Base-by-base conservation (phyloP, 176 grass and related monocot genomes). In the Themeda triandra region DNA sequence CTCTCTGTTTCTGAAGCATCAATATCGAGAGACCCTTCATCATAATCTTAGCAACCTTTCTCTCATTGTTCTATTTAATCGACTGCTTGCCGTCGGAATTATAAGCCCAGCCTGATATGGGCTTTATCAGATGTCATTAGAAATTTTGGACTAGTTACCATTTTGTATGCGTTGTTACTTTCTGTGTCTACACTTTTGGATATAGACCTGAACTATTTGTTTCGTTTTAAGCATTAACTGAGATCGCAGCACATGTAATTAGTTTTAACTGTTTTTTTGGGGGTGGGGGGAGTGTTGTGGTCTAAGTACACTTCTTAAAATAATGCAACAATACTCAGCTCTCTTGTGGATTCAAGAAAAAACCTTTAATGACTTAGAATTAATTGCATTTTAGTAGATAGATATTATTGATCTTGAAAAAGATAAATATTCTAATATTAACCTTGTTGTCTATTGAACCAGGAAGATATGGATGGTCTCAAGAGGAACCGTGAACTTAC, bases 381-480 rank as follows among this genome's bases (percentile, higher is more conserved):
- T 63, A 46, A 78, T 54, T 35, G 11, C 24, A 63, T 76, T 41
- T 53, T 40, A 27, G 62, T 46, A 48, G 10, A 27, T 58, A 76
- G 18, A 65, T 69, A 73, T 63, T 69, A 73, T 63, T 33, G 28
- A 66, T 75, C n/a, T 24, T 40, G 37, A 58, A 70, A 68, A 39
- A 27, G 40, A 53, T 49, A 11, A 33, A 73, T 51, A 36, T 8
- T 24, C 15, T 80, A 62, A 72, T 84, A 62, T 66, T 27, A 45
- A 48, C 67, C 63, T 40, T 68, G 24, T 70, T 80, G 10, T 80
- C 63, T 95, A 56, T 85, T 87, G 74, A 86, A 94, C 35, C 92
- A 99, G 96, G 92, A 87, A 92, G 96, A 99, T 74, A 94, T 99
- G 89, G 93, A 92, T 66, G 81, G 87, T 75, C 89, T 92, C 71